Conservation (phyloP, 768 basidiomycete genomes). For the Chalciporus piperatus region DNA sequence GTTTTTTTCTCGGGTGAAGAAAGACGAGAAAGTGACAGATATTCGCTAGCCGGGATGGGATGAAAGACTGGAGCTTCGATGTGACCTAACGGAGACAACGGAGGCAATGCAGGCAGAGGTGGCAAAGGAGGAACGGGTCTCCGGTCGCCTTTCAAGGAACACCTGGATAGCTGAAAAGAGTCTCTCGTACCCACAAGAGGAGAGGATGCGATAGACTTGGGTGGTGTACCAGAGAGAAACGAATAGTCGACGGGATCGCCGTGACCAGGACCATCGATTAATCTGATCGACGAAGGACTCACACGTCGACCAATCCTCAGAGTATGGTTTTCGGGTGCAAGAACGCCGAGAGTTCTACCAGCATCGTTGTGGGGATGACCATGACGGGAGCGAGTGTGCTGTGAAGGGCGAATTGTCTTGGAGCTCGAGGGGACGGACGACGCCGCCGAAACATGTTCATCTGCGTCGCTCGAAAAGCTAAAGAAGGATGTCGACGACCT, state of each 20-base stretch:
- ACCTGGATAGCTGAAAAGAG: slow-evolving; percentile 27
- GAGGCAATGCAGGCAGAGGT: slow-evolving; percentile 16
- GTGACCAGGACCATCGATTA: slow-evolving; percentile 17
- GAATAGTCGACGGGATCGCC: slow-evolving; percentile 16
- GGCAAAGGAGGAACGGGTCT: slow-evolving; percentile 21
- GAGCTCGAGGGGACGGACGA: not conserved
- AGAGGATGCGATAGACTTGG: slow-evolving; percentile 11
- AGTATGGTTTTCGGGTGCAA: not conserved
- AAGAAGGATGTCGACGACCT: slow-evolving; percentile 13
- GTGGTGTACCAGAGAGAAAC: slow-evolving; percentile 26
- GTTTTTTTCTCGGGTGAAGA: slow-evolving; percentile 11
- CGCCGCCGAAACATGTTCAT: not conserved
- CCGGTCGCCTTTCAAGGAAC: slow-evolving; percentile 10
- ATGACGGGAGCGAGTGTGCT: not conserved
- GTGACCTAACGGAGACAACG: slow-evolving; percentile 3
- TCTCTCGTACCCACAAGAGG: slow-evolving; percentile 26
- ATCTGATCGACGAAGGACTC: slow-evolving; percentile 24
- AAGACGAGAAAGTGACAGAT: slow-evolving; percentile 20
- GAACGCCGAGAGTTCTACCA: slow-evolving; percentile 1
- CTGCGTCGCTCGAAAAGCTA: slow-evolving; percentile 3
- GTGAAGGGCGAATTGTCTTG: not conserved
- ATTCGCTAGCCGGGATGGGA: not conserved
- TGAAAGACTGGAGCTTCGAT: not conserved
- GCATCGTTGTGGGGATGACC: not conserved
- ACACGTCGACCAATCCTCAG: slow-evolving; percentile 2